These are phyloP conservation scores for Ogataea naganishii DNA, from an alignment of 805 yeast genomes.

Conservation along the genomic window DNA sequence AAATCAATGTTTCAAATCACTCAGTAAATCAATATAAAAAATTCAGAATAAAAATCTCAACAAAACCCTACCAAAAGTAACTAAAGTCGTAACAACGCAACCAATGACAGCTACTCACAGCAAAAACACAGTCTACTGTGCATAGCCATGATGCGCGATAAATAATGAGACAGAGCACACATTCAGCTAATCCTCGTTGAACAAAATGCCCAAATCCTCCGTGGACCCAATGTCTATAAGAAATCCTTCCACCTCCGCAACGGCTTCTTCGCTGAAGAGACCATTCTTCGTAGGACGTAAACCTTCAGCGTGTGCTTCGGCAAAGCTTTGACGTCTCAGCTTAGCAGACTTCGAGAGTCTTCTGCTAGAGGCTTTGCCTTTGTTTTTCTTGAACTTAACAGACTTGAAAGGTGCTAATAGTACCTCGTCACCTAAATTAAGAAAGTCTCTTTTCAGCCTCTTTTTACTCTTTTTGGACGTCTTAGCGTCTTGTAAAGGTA, in stretches of 20 bases:
- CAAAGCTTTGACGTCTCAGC: constrained; percentile 58
- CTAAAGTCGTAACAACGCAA: no score
- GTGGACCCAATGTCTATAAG: constrained; percentile 41
- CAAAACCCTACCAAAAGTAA: no score
- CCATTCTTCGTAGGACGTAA: constrained; percentile 69
- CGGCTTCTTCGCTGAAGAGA: constrained; percentile 63
- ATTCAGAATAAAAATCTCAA: constrained; percentile 1
- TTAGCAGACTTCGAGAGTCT: constrained; percentile 10
- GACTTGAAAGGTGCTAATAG: constrained; percentile 11
- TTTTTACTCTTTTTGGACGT: constrained; percentile 22
- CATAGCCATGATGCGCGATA: no score
- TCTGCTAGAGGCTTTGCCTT: constrained; percentile 18
- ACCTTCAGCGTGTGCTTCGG: constrained; percentile 72
- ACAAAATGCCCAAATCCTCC: constrained; percentile 30
- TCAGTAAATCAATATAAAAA: constrained; percentile 1
- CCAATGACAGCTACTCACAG: no score
- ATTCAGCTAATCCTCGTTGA: constrained; percentile 18
- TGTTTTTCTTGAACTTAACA: constrained; percentile 1
- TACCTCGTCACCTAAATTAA: constrained; percentile 15
- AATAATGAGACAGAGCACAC: no score
- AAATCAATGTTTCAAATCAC: no score
- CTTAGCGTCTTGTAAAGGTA: constrained; percentile 8
- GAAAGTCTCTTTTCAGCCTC: constrained; percentile 20
- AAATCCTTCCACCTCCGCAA: constrained; percentile 67
- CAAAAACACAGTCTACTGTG: no score